A percentile compares a stretch with the other conserved stretches of the same genome.
phyloP scores from a whole-genome alignment of 1,284 basidiomycete genomes.

The Agaricales sp. region DNA sequence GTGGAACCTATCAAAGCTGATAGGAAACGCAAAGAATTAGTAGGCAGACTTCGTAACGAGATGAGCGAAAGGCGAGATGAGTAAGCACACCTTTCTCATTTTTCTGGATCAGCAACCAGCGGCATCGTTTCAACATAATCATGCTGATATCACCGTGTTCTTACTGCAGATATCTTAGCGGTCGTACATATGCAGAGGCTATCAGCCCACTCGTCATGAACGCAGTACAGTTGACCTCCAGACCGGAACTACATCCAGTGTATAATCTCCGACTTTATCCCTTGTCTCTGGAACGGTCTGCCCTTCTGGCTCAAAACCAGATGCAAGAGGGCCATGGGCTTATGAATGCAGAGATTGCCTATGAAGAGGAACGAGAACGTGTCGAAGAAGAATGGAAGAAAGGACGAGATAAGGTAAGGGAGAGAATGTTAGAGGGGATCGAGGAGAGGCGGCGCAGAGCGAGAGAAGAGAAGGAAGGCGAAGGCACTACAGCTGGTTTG shows the following conservation, averaged over 20 bases:
- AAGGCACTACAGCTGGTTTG: conserved; percentile 56
- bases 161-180: conserved; percentile 21
- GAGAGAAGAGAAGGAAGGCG: conserved; percentile 74
- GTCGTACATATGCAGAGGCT: conserved; percentile 43
- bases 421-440: conserved; percentile 70
- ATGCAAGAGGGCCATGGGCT: conserved; percentile 55
- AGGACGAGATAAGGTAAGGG: conserved; percentile 59
- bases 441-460: conserved; percentile 67
- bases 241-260: conserved; percentile 49
- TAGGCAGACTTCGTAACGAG: conserved; percentile 60
- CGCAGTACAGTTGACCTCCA: conserved; percentile 49
- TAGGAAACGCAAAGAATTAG: conserved; percentile 54
- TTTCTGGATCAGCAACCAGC: no score
- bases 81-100: conserved; percentile 30
- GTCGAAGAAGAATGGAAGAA: conserved; percentile 73
- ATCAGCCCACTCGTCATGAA: conserved; percentile 44
- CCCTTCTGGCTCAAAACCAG: conserved; percentile 50
- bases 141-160: conserved; percentile 10
- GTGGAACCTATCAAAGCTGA: no score
- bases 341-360: conserved; percentile 53
- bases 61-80: conserved; percentile 63
- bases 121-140: no score
- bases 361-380: conserved; percentile 63
- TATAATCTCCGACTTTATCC: conserved; percentile 66
- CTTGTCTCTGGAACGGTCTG: conserved; percentile 62